Conservation (phyloP, 164 flowering plant species). For the Taxillus chinensis region DNA sequence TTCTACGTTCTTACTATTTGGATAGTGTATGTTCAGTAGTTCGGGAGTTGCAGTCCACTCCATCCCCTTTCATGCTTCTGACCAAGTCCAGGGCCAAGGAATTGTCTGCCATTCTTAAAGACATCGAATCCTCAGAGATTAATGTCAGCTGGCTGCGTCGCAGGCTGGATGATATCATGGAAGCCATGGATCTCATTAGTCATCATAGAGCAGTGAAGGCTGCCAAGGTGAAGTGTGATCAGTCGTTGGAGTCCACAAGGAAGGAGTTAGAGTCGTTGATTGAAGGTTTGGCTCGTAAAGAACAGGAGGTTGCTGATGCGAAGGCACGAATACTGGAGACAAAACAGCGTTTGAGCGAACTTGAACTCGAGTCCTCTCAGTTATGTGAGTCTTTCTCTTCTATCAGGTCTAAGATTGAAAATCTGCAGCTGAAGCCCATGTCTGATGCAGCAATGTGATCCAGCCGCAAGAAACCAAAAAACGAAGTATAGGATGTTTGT, state of each 20-base stretch:
- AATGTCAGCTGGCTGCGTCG: slow-evolving; percentile 26
- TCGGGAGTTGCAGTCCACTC: slow-evolving; percentile 17
- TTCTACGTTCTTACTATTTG: slow-evolving; percentile 21
- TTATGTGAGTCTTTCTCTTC: background rate
- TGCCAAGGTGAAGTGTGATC: background rate
- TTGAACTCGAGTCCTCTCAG: background rate
- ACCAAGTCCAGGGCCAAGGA: slow-evolving; percentile 16
- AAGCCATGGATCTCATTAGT: slow-evolving; percentile 7
- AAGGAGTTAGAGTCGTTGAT: background rate
- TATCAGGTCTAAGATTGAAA: background rate
- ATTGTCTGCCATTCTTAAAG: slow-evolving; percentile 20
- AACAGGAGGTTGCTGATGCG: background rate
- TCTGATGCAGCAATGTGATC: background rate
- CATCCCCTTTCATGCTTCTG: slow-evolving; percentile 7
- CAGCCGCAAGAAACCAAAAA: too few species aligned
- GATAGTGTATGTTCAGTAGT: slow-evolving; percentile 24
- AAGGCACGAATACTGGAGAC: background rate
- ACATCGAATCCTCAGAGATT: slow-evolving; percentile 18
- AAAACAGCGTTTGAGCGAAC: background rate
- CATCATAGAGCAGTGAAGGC: background rate
- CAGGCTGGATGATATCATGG: slow-evolving; percentile 13
- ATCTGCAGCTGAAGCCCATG: background rate
- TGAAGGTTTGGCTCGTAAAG: slow-evolving; percentile 1
- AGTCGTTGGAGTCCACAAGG: background rate
- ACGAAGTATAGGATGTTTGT: background rate